Evolutionary conservation across 768 basidiomycete species (phyloP).

Genomic region (Tylopilus subfusipes): DNA sequence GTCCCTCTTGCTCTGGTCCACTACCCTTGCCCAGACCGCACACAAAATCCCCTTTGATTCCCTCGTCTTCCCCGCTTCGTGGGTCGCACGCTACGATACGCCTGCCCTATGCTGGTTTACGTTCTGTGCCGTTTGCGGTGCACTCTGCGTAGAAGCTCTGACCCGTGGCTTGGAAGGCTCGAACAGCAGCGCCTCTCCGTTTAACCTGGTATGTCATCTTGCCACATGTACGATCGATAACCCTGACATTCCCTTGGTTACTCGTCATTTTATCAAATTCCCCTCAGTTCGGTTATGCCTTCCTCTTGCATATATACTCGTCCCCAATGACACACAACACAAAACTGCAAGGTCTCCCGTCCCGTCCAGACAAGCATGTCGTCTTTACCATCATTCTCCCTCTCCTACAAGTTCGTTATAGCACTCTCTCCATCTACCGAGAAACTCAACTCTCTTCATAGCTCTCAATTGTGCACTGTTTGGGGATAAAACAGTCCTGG

Average conservation of each 20-base stretch:
- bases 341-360: conserved; percentile 43
- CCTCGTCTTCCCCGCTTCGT: conserved; percentile 38
- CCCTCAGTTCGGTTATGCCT: conserved; percentile 68
- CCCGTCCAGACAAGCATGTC: conserved; percentile 70
- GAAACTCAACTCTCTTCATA: conserved; percentile 23
- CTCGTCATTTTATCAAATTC: not conserved
- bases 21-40: conserved; percentile 57
- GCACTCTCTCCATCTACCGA: not conserved
- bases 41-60: conserved; percentile 37
- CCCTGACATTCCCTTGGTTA: not conserved
- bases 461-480: conserved; percentile 60
- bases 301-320: conserved; percentile 71
- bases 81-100: conserved; percentile 52
- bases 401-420: conserved; percentile 56
- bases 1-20: conserved; percentile 53
- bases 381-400: conserved; percentile 72
- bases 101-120: conserved; percentile 69
- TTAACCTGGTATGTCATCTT: conserved; percentile 60
- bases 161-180: conserved; percentile 66
- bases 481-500: conserved; percentile 62
- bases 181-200: conserved; percentile 55
- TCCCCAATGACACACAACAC: conserved; percentile 54
- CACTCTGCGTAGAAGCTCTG: conserved; percentile 62
- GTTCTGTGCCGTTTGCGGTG: conserved; percentile 63
- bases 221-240: conserved; percentile 2